Conservation (phyloP, 352 stramenopile species). For the Bremia lactucae region DNA sequence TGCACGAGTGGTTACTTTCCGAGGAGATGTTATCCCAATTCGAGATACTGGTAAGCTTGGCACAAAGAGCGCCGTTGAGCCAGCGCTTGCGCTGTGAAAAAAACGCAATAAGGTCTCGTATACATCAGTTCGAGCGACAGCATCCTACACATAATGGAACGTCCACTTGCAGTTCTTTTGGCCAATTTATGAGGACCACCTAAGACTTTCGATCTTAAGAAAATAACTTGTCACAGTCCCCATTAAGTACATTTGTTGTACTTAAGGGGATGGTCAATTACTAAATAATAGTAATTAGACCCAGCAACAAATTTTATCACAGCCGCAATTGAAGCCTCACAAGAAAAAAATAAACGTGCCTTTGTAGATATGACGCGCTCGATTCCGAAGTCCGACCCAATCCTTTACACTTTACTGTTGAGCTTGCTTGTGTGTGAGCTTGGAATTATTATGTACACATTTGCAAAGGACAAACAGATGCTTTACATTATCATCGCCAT, state of each 20-base stretch:
- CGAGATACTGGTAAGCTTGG: slow-evolving; percentile 80
- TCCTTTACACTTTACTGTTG: slow-evolving; percentile 59
- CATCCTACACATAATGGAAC: slow-evolving; percentile 82
- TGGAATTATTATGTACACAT: slow-evolving; percentile 43
- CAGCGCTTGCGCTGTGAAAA: slow-evolving; percentile 79
- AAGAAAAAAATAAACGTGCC: too few species aligned
- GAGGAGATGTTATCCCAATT: slow-evolving; percentile 78
- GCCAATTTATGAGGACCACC: slow-evolving; percentile 73
- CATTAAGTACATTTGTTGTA: too few species aligned
- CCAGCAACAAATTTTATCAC: too few species aligned
- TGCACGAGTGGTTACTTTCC: slow-evolving; percentile 63
- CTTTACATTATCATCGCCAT: slow-evolving; percentile 53
- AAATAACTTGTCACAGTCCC: slow-evolving; percentile 84
- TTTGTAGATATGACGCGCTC: slow-evolving; percentile 49
- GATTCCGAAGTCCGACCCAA: slow-evolving; percentile 52
- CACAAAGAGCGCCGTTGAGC: slow-evolving; percentile 82
- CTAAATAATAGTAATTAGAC: too few species aligned
- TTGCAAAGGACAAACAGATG: slow-evolving; percentile 61
- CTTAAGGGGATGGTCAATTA: too few species aligned
- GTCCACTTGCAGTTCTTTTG: slow-evolving; percentile 77
- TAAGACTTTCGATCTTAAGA: slow-evolving; percentile 79
- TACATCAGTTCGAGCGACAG: slow-evolving; percentile 75
- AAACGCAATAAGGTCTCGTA: slow-evolving; percentile 65
- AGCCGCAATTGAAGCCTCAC: too few species aligned
- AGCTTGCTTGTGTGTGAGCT: slow-evolving; percentile 50